These are phyloP conservation scores for Suillus tomentosus DNA, from an alignment of 768 basidiomycete genomes.

Conservation along the genomic window DNA sequence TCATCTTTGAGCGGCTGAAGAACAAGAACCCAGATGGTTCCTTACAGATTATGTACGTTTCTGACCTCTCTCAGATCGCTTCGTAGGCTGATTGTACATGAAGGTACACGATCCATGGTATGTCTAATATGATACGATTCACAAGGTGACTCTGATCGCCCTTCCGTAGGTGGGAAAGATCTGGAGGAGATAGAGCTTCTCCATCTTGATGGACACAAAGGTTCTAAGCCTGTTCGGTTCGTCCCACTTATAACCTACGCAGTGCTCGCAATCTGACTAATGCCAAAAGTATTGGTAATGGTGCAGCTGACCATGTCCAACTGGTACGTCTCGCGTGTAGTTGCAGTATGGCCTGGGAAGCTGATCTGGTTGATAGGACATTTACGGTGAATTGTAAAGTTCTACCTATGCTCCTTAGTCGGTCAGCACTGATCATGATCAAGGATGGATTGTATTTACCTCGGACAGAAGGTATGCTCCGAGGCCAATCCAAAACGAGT, in stretches of 20 bases:
- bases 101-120: constrained; percentile 88
- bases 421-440: constrained; percentile 1
- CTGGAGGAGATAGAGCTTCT: constrained; percentile 80
- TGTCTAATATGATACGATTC: constrained; percentile 13
- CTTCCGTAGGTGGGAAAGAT: constrained; percentile 62
- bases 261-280: constrained; percentile 10
- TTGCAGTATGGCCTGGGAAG: constrained; percentile 4
- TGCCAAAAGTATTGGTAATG: constrained; percentile 78
- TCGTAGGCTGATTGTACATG: neutral
- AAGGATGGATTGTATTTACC: constrained; percentile 95
- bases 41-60: constrained; percentile 81
- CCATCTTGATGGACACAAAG: constrained; percentile 89
- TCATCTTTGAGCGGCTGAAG: constrained; percentile 82
- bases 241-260: constrained; percentile 10
- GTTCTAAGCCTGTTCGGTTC: constrained; percentile 76
- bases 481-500: neutral
- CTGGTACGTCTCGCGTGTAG: constrained; percentile 47
- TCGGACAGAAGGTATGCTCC: constrained; percentile 81
- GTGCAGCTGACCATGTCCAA: constrained; percentile 92
- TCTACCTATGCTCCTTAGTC: neutral
- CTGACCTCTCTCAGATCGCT: neutral
- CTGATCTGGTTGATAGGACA: constrained; percentile 61
- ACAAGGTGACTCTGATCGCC: neutral
- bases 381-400: constrained; percentile 87
- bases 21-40: constrained; percentile 89